These are phyloP conservation scores for Carnegiea gigantea DNA, from an alignment of 179 eudicot genomes.

Conservation along the genomic window DNA sequence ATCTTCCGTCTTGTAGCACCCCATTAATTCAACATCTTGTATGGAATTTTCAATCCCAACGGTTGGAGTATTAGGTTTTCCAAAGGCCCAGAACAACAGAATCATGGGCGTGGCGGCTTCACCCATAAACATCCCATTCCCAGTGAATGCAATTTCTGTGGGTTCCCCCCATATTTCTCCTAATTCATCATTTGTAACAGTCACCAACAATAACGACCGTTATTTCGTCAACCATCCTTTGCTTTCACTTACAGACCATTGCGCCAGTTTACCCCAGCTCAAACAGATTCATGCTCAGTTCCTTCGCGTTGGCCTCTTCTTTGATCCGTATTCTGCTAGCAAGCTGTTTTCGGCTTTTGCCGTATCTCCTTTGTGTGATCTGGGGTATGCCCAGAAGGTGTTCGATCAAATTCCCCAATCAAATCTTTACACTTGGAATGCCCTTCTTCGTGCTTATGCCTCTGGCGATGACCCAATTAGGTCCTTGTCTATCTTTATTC, in stretches of 20 bases:
- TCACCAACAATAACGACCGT: conserved; percentile 23
- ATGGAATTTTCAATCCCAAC: not conserved
- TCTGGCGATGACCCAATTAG: not conserved
- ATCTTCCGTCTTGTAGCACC: too few relatives aligned
- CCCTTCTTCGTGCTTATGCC: conserved; percentile 1
- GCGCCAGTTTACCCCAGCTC: conserved; percentile 32
- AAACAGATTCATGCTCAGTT: conserved; percentile 47
- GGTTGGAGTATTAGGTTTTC: too few relatives aligned
- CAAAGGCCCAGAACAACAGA: not conserved
- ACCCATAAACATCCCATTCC: not conserved
- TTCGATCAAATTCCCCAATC: conserved; percentile 1
- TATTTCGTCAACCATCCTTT: conserved; percentile 22
- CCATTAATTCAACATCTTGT: too few relatives aligned
- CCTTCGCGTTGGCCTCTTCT: conserved; percentile 45
- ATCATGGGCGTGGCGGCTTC: not conserved
- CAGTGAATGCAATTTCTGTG: not conserved
- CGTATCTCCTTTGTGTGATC: not conserved
- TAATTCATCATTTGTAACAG: not conserved
- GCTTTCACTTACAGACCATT: conserved; percentile 27
- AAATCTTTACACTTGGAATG: conserved; percentile 2
- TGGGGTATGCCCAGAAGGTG: not conserved
- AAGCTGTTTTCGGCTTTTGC: not conserved
- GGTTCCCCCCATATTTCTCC: conserved; percentile 12
- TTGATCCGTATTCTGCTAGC: conserved; percentile 7
- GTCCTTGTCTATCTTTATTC: not conserved